These are phyloP conservation scores for Aspergillus texensis DNA, from an alignment of 2,329 filamentous ascomycete species.

Conservation along the genomic window DNA sequence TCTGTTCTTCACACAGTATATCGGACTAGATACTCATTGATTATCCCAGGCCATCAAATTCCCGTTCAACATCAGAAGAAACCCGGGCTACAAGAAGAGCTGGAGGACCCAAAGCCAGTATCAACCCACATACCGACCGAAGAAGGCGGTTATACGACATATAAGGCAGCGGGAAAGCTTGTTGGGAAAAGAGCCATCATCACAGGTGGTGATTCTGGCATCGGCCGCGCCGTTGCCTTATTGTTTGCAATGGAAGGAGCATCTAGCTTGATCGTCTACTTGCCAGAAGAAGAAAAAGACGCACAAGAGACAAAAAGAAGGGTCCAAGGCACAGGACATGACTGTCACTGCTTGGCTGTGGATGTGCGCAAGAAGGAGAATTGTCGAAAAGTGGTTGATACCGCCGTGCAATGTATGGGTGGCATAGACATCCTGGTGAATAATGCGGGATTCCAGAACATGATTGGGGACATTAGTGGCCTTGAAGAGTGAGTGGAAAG, in stretches of 20 bases:
- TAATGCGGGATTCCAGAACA: slow-evolving; percentile 76
- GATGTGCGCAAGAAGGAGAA: slow-evolving; percentile 68
- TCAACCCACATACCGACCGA: slow-evolving; percentile 68
- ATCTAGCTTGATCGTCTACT: slow-evolving; percentile 71
- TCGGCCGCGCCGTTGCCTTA: slow-evolving; percentile 74
- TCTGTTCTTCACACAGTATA: slow-evolving; percentile 12
- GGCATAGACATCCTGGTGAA: slow-evolving; percentile 69
- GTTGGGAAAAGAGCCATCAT: slow-evolving; percentile 75
- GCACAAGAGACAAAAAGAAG: slow-evolving; percentile 69
- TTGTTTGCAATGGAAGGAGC: slow-evolving; percentile 82
- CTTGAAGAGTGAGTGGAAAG: slow-evolving; percentile 57
- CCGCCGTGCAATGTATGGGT: slow-evolving; percentile 67
- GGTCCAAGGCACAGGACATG: slow-evolving; percentile 67
- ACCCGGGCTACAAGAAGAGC: slow-evolving; percentile 57
- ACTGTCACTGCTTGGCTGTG: slow-evolving; percentile 65
- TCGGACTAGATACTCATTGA: background rate
- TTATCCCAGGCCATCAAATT: slow-evolving; percentile 49
- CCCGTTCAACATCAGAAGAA: slow-evolving; percentile 56
- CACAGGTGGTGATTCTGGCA: slow-evolving; percentile 79
- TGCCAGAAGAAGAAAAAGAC: slow-evolving; percentile 75
- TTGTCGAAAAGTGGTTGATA: slow-evolving; percentile 70
- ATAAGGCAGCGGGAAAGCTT: slow-evolving; percentile 76
- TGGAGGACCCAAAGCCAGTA: slow-evolving; percentile 61
- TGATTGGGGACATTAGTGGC: slow-evolving; percentile 70
- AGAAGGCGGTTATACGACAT: slow-evolving; percentile 68